These are phyloP conservation scores for Oemleria cerasiformis DNA, from an alignment of 306 rosid genomes.

Conservation along the genomic window DNA sequence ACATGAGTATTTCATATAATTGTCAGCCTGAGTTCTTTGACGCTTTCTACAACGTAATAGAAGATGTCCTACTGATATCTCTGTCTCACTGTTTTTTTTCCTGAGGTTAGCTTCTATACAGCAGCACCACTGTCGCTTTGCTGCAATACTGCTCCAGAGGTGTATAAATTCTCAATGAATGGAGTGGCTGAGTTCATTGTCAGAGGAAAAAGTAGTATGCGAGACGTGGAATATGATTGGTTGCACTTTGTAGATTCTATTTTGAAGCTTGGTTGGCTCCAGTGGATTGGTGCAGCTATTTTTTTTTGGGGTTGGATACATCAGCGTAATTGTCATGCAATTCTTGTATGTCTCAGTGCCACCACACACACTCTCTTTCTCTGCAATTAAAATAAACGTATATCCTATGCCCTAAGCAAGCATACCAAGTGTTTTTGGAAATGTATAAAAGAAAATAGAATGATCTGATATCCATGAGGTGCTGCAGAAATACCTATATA, in stretches of 20 bases:
- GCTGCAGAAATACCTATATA: background rate
- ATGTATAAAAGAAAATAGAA: background rate
- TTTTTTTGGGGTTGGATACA: slow-evolving; percentile 89
- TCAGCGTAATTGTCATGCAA: slow-evolving; percentile 67
- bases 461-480: background rate
- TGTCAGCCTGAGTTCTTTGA: background rate
- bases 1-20: background rate
- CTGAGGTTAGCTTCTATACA: slow-evolving; percentile 65
- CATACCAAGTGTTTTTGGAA: background rate
- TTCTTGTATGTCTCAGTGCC: slow-evolving; percentile 57
- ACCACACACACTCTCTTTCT: slow-evolving; percentile 6
- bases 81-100: slow-evolving; percentile 24
- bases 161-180: slow-evolving; percentile 40
- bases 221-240: slow-evolving; percentile 42
- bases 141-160: slow-evolving; percentile 56
- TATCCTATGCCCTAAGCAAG: background rate
- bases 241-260: slow-evolving; percentile 57
- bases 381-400: background rate
- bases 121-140: slow-evolving; percentile 89
- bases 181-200: slow-evolving; percentile 60
- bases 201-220: slow-evolving; percentile 64
- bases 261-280: slow-evolving; percentile 66
- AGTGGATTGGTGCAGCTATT: slow-evolving; percentile 66
- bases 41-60: background rate
- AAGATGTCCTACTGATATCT: slow-evolving; percentile 27